A percentile compares a stretch with the other conserved stretches of the same genome.
Conservation (phyloP, 805 yeast species). For the Ogataea kodamae region DNA sequence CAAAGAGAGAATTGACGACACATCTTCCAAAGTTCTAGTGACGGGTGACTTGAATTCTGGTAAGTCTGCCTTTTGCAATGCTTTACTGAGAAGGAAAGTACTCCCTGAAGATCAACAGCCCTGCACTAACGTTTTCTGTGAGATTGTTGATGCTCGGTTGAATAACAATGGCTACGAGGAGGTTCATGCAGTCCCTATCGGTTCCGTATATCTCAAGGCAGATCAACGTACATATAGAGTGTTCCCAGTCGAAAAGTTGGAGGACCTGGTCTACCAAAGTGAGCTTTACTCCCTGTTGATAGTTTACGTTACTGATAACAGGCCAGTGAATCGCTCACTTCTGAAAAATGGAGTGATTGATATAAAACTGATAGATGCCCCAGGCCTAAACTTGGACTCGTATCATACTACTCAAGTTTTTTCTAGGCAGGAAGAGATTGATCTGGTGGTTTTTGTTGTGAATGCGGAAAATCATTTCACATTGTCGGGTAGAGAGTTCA, state of each 20-base stretch:
- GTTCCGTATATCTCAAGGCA: constrained; percentile 44
- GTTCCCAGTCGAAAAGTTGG: constrained; percentile 52
- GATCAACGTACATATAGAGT: constrained; percentile 66
- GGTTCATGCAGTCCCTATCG: constrained; percentile 83
- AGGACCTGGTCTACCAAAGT: constrained; percentile 67
- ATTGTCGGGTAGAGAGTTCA: constrained; percentile 88
- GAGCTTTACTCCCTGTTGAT: constrained; percentile 71
- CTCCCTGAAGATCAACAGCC: constrained; percentile 98
- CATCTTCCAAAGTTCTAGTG: constrained; percentile 87
- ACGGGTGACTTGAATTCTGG: constrained; percentile 98
- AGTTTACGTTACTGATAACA: constrained; percentile 75
- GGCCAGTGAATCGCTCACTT: constrained; percentile 65
- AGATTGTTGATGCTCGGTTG: constrained; percentile 78
- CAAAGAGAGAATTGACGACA: constrained; percentile 82
- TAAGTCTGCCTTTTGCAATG: constrained; percentile 92
- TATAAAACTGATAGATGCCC: constrained; percentile 91
- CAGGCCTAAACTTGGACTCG: constrained; percentile 91
- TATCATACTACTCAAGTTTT: constrained; percentile 93
- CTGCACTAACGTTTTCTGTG: constrained; percentile 94
- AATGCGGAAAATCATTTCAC: constrained; percentile 96
- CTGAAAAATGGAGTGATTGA: constrained; percentile 89
- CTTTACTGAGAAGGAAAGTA: constrained; percentile 69
- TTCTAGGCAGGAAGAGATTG: constrained; percentile 95
- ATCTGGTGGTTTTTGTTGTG: constrained; percentile 91
- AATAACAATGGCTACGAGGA: constrained; percentile 71